Base-by-base conservation (phyloP, 2,329 filamentous ascomycete species). In the Coniochaeta pulveracea region DNA sequence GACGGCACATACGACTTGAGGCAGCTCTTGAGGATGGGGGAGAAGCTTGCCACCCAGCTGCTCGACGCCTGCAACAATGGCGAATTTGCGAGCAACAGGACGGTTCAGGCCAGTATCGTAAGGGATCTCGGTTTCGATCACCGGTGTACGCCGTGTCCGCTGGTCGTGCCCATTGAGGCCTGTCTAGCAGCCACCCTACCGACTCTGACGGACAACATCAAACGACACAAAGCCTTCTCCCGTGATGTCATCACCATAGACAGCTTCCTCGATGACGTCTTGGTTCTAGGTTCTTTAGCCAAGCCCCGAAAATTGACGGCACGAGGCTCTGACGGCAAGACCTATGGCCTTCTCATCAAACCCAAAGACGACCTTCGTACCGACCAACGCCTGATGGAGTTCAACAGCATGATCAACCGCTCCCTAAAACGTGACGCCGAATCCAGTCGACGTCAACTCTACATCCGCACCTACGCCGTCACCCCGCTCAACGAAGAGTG, bases 321-420 rank as follows among this genome's bases (percentile, higher is more conserved):
- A 6, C 74, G 84, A 35, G 91, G 89, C 1, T 89, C 84, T 0
- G 86, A 99, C 55, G 91, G 93, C 6, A 81, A 80, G 37, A 69
- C 71, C 12, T 98, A 98, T 54, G 84, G 85, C 42, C 72, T 98
- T 6, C 69, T 99, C 36, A 93, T 93, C 63, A 98, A 99, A 51
- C 93, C 91, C 7, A 96, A 96, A 55, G 91, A 98, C 52, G 93
- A 99, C 54, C 71, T 99, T 16, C 81, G 91, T 33, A 98, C 93
- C 44, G 93, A 99, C 48, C 89, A 96, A 55, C 85, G 91, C 33
- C 76, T 98, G 14, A 98, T 98, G 88, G 93, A 98, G 52, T 98
- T 98, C 65, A 98, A 96, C 53, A 78, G 81, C 28, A 91, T 96
- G 74, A 96, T 98, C 63, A 98, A 98, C 53, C 74, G 91, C 38